Conservation (phyloP, 2,329 filamentous ascomycete species). For the Alternaria metachromatica region DNA sequence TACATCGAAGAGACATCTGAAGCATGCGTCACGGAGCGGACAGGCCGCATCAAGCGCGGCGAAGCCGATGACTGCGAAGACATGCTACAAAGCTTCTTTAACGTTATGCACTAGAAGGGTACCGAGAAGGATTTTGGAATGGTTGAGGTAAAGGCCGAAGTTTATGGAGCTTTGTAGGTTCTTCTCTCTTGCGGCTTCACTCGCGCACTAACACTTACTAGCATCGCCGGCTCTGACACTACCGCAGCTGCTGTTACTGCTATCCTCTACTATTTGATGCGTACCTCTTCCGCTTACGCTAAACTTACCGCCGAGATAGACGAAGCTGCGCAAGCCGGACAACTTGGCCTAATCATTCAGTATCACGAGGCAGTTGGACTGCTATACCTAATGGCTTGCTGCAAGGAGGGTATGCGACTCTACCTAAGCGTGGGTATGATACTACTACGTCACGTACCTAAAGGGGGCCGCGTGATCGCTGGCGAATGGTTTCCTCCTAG, state of each 20-base stretch:
- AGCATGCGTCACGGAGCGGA: neutral
- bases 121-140: neutral
- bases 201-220: neutral
- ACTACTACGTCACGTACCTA: constrained; percentile 73
- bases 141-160: constrained; percentile 4
- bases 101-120: neutral
- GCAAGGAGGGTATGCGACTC: constrained; percentile 77
- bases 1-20: neutral
- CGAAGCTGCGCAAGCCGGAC: constrained; percentile 57
- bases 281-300: constrained; percentile 61
- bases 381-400: constrained; percentile 74
- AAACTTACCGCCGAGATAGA: constrained; percentile 68
- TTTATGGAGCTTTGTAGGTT: constrained; percentile 3
- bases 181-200: too few relatives aligned
- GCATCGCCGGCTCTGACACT: constrained; percentile 51
- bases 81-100: neutral
- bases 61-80: neutral
- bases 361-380: constrained; percentile 69
- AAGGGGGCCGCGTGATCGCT: constrained; percentile 66
- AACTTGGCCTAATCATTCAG: constrained; percentile 44
- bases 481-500: constrained; percentile 68
- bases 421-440: constrained; percentile 75
- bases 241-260: constrained; percentile 74
- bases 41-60: neutral
- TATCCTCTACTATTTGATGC: constrained; percentile 75